These are phyloP conservation scores for Didymella segeticola DNA, from an alignment of 2,329 filamentous ascomycete genomes.

Conservation along the genomic window DNA sequence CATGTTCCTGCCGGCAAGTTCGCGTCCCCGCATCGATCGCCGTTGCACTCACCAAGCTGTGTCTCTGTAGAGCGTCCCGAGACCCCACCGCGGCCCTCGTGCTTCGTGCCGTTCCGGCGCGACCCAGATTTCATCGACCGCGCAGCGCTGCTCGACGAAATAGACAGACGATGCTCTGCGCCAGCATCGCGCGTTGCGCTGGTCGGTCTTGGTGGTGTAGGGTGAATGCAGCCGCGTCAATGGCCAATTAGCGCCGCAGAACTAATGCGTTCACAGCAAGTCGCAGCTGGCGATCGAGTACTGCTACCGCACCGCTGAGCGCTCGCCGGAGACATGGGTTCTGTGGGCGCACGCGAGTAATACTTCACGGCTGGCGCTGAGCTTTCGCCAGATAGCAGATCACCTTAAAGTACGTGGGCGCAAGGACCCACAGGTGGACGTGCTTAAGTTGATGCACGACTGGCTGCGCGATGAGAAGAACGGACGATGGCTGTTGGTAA, in stretches of 20 bases:
- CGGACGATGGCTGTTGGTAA: conserved; percentile 24
- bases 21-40: neutral
- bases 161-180: conserved; percentile 11
- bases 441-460: conserved; percentile 22
- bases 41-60: neutral
- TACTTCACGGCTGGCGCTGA: conserved; percentile 21
- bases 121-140: conserved; percentile 35
- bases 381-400: conserved; percentile 23
- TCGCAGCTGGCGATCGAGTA: conserved; percentile 22
- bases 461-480: conserved; percentile 8
- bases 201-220: conserved; percentile 36
- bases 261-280: conserved; percentile 18
- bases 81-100: no score
- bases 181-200: conserved; percentile 28
- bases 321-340: conserved; percentile 22
- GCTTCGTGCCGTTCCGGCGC: conserved; percentile 22
- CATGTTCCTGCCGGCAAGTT: neutral
- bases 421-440: conserved; percentile 17
- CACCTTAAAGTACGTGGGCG: conserved; percentile 16
- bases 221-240: conserved; percentile 7
- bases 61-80: no score
- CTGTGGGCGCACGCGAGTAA: conserved; percentile 22
- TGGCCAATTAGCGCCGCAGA: neutral
- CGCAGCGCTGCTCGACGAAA: conserved; percentile 13
- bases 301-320: conserved; percentile 11